Percentiles rank a stretch among this genome's conserved stretches.
Conservation (phyloP, 164 flowering plant species). For the Vitis cinerea region DNA sequence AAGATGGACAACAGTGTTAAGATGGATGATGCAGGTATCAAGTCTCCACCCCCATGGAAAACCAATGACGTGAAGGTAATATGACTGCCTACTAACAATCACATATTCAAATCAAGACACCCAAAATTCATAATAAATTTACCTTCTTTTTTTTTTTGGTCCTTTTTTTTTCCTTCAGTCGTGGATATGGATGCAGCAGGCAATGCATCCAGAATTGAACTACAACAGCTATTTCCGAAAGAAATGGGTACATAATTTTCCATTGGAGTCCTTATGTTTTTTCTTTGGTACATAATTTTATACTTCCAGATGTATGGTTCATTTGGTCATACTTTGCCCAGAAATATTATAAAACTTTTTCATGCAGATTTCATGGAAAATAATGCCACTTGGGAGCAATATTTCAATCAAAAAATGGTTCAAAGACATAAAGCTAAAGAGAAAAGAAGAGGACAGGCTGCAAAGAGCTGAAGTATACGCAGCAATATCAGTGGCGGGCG, state of each 20-base stretch:
- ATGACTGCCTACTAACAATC: background rate
- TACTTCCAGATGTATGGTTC: background rate
- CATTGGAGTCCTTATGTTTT: background rate
- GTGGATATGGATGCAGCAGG: conserved; percentile 98
- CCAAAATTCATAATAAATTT: background rate
- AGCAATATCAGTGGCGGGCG: conserved; percentile 83
- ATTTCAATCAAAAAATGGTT: conserved; percentile 79
- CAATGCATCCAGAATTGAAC: conserved; percentile 94
- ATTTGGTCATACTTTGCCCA: background rate
- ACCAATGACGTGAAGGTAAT: conserved; percentile 84
- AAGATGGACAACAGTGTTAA: conserved; percentile 42
- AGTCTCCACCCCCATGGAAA: conserved; percentile 73
- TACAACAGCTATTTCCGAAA: conserved; percentile 62
- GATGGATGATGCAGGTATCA: conserved; percentile 43
- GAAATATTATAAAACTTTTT: background rate
- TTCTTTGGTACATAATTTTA: background rate
- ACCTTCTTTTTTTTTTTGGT: background rate
- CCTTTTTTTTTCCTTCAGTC: conserved; percentile 44
- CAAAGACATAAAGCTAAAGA: conserved; percentile 67
- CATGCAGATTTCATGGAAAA: conserved; percentile 60
- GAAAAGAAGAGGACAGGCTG: conserved; percentile 72
- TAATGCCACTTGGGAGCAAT: conserved; percentile 44
- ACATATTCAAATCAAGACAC: background rate
- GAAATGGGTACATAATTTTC: conserved; percentile 56
- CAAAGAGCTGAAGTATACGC: conserved; percentile 88